Evolutionary conservation across 768 basidiomycete genomes (phyloP).

Genomic region (Cubamyces sp.): DNA sequence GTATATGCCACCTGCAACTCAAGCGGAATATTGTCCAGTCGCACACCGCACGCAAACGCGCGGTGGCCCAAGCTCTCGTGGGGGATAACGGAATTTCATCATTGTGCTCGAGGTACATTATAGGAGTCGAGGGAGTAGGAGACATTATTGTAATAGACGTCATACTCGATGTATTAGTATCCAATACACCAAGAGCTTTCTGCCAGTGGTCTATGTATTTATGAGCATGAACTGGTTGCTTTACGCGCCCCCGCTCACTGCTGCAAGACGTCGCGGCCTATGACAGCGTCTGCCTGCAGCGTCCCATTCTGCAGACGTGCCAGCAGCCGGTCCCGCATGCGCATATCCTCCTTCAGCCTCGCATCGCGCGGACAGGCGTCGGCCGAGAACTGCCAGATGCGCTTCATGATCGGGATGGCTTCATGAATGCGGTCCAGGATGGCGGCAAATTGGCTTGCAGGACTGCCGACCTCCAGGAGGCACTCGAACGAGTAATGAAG

Average conservation of each 20-base stretch:
- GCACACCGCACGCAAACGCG: too few species aligned
- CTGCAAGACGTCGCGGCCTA: background rate
- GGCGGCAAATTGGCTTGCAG: constrained; percentile 5
- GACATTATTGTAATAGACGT: too few species aligned
- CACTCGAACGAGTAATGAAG: constrained; percentile 17
- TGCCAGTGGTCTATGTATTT: background rate
- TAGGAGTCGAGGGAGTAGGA: too few species aligned
- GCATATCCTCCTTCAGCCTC: background rate
- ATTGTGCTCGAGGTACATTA: too few species aligned
- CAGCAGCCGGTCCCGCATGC: background rate
- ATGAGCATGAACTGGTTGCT: background rate
- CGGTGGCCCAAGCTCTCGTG: too few species aligned
- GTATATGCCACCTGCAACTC: too few species aligned
- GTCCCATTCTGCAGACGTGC: background rate
- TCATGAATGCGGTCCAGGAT: constrained; percentile 19
- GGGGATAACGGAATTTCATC: too few species aligned
- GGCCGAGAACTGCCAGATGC: constrained; percentile 28
- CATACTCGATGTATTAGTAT: too few species aligned
- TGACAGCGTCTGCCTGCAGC: background rate
- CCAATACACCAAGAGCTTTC: too few species aligned
- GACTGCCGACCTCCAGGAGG: background rate
- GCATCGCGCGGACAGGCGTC: background rate
- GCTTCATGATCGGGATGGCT: constrained; percentile 18
- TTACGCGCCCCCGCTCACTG: too few species aligned
- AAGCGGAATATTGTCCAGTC: too few species aligned